Conservation (phyloP, 2,329 filamentous ascomycete genomes). For the Coniochaeta sp. region DNA sequence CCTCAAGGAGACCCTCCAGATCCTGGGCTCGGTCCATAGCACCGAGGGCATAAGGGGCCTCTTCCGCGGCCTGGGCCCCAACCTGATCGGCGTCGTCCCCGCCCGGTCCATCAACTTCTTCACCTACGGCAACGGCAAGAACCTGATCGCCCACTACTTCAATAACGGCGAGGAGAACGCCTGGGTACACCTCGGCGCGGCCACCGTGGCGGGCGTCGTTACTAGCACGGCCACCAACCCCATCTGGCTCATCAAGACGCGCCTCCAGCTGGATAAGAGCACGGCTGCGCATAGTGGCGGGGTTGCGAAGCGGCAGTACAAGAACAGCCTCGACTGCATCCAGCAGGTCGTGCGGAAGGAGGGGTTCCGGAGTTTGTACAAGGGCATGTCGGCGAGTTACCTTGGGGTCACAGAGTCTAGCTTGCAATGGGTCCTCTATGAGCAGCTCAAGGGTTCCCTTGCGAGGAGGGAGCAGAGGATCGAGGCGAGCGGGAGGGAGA, state of each 20-base stretch:
- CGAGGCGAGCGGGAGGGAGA: constrained; percentile 50
- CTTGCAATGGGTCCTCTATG: constrained; percentile 89
- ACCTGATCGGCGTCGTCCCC: constrained; percentile 82
- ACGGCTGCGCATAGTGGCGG: constrained; percentile 54
- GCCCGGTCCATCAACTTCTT: constrained; percentile 91
- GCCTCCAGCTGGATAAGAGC: constrained; percentile 86
- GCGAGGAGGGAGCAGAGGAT: constrained; percentile 55
- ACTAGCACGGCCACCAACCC: constrained; percentile 92
- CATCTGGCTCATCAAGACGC: constrained; percentile 94
- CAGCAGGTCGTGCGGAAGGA: constrained; percentile 75
- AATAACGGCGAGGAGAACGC: constrained; percentile 64
- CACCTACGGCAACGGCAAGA: constrained; percentile 87
- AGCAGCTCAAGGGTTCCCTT: constrained; percentile 78
- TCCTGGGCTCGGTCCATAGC: constrained; percentile 72
- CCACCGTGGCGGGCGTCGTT: constrained; percentile 70
- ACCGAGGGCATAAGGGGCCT: constrained; percentile 79
- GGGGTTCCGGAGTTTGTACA: constrained; percentile 76
- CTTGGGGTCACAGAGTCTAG: constrained; percentile 86
- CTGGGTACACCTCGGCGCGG: constrained; percentile 72
- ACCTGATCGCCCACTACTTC: constrained; percentile 67
- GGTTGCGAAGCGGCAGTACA: constrained; percentile 60
- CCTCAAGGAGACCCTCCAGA: constrained; percentile 78
- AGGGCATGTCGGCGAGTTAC: constrained; percentile 86
- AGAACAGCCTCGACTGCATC: constrained; percentile 83
- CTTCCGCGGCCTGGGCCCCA: constrained; percentile 90